These are phyloP conservation scores for Trichoderma sp. DNA, from an alignment of 2,329 filamentous ascomycete species.

Conservation along the genomic window DNA sequence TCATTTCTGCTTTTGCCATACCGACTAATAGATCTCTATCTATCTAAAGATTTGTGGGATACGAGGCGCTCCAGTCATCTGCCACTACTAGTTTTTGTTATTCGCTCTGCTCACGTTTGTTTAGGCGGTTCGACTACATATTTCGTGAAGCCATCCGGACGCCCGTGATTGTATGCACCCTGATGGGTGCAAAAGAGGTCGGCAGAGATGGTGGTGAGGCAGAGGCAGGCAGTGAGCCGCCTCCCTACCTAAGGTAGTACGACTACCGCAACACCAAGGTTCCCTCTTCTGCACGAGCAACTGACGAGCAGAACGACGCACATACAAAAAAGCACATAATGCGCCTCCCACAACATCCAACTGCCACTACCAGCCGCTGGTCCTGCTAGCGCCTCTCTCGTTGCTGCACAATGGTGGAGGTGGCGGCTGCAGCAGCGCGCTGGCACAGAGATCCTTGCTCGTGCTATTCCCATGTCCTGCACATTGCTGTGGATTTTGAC, in stretches of 20 bases:
- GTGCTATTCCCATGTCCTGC: conserved; percentile 8
- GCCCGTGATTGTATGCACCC: neutral
- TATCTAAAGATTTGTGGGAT: neutral
- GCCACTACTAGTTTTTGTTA: neutral
- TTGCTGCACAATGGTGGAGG: conserved; percentile 15
- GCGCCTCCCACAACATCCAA: neutral
- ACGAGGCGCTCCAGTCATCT: neutral
- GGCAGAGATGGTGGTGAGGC: neutral
- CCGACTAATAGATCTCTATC: neutral
- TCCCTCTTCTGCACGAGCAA: conserved; percentile 14
- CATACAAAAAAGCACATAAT: conserved; percentile 5
- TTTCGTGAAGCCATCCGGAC: neutral
- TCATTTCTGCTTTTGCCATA: neutral
- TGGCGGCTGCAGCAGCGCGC: conserved; percentile 17
- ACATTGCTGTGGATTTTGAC: neutral
- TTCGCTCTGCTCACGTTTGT: neutral
- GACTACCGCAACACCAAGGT: neutral
- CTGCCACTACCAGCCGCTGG: conserved; percentile 12
- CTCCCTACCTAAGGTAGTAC: neutral
- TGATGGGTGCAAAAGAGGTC: neutral
- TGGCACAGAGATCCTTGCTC: conserved; percentile 16
- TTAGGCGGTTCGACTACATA: neutral
- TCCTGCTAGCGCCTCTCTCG: conserved; percentile 13
- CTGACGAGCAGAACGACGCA: conserved; percentile 16
- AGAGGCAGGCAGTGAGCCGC: neutral